Evolutionary conservation across 2,329 filamentous ascomycete species (phyloP), one percentile per base, ranked within the genome.

Genomic region (Cladophialophora yegresii): DNA sequence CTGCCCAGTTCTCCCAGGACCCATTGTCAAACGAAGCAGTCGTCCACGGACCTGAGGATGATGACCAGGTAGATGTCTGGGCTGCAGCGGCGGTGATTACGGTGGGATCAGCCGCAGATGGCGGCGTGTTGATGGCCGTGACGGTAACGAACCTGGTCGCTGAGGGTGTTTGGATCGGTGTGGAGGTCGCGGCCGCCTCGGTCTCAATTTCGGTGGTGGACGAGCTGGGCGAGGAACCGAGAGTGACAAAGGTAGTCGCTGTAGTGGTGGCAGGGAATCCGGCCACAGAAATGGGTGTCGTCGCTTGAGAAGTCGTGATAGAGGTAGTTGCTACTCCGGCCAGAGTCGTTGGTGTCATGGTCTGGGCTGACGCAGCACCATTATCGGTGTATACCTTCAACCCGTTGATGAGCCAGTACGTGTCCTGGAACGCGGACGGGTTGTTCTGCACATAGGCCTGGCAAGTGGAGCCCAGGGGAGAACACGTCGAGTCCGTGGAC

Each of bases 401-500:
- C 32, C 66, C 66, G 62, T 71, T 71, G 66, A 71, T 69, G 53
- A 65, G 64, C 70, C 70, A 71, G 63, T 68, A 96, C 1, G 89
- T 85, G 23, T 93, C 83, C 28, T 77, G 73, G 75, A 95, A 96
- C 8, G 83, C 89, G 8, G 76, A 72, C 0, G 92, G 89, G 76
- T 93, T 90, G 70, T 83, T 80, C 63, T 82, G 81, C 30, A 96
- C 92, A 75, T 86, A 96, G 26, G 86, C 85, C 30, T 87, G 75
- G 80, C 93, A 96, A 0, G 86, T 87, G 43, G 77, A 69, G 0
- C 86, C 89, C 70, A 85, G 80, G 45, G 82, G 76, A 1, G 82
- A 77, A 76, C 90, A 93, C 49, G 83, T 82, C 6, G 77, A 66
- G 65, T 87, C 82, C 32, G 76, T 73, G 56, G 73, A 72, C 88